Evolutionary conservation across 208 protist genomes (phyloP), one percentile per base, ranked within the genome.

Genomic region (Leishmania aethiopica): DNA sequence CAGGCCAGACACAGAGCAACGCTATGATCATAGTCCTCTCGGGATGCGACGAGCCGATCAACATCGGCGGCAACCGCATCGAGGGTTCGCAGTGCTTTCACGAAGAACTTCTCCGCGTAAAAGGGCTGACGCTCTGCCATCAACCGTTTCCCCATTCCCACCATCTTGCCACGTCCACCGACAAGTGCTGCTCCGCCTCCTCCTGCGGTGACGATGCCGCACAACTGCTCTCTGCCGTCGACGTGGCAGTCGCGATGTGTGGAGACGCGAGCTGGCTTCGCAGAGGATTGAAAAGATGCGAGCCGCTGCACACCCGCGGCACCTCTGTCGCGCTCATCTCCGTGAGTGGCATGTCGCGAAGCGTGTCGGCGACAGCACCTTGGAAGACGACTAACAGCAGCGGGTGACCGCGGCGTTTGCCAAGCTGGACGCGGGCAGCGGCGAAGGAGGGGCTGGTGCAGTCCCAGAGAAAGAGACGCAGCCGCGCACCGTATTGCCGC

Each of bases 31-130:
- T 91, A 92, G 37, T 89, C 88, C 22, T 82, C 83, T 45, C 78
- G 62, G 71, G 49, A 22, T 59, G 64, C 5, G 8, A 81, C 55
- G 72, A 89, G 35, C 69, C 69, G 71, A 49, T 84, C 64, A 25
- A 93, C 83, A 4, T 95, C 89, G 4, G 10, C 59, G 10, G 77
- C 47, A 15, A 97, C 84, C 8, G 92, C 81, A n/a, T 96, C 93
- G 57, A 97, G 92, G 8, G 84, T 77, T 51, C 25, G 79, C 40
- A 96, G 71, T 25, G 94, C 92, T 80, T 96, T 95, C 8, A 84
- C 67, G 74, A 97, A 97, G 76, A 91, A 89, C 84, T 96, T 96
- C 67, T 91, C 93, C 19, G 94, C 94, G 69, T 97, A 97, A 7
- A 90, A 81, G 5, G 89, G 77, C 76, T 94, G 81, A 0, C 92